phyloP scores from a whole-genome alignment of 805 yeast species.

The Geotrichum ghanense region DNA sequence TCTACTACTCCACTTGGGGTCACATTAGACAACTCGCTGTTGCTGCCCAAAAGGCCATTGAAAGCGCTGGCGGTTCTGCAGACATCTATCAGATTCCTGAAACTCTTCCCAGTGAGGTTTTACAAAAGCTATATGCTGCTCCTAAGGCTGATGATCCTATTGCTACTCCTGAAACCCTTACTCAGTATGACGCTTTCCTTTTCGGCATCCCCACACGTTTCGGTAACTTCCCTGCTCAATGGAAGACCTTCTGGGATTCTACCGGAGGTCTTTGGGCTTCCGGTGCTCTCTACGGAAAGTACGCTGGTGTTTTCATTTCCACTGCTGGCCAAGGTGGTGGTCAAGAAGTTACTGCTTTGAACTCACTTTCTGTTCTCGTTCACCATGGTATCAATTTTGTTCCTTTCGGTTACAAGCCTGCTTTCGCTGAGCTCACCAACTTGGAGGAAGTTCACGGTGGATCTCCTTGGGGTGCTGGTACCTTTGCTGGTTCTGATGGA shows the following conservation, averaged over 20 bases:
- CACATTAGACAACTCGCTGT: slow-evolving; percentile 63
- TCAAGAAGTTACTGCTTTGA: slow-evolving; percentile 60
- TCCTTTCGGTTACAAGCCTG: slow-evolving; percentile 66
- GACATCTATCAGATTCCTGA: slow-evolving; percentile 68
- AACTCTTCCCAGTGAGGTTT: slow-evolving; percentile 51
- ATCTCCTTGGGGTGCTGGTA: slow-evolving; percentile 81
- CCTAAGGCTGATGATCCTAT: slow-evolving; percentile 37
- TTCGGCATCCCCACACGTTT: slow-evolving; percentile 83
- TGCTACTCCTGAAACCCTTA: slow-evolving; percentile 51
- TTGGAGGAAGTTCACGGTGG: slow-evolving; percentile 65
- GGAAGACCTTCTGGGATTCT: slow-evolving; percentile 63
- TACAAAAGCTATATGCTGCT: slow-evolving; percentile 45
- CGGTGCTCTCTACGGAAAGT: slow-evolving; percentile 64
- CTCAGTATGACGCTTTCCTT: slow-evolving; percentile 63
- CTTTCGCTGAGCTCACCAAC: slow-evolving; percentile 41
- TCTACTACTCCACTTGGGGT: slow-evolving; percentile 67
- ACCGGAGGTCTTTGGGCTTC: slow-evolving; percentile 73
- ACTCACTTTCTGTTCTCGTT: slow-evolving; percentile 48
- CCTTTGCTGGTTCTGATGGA: slow-evolving; percentile 68
- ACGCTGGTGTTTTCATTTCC: slow-evolving; percentile 60
- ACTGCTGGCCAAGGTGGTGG: slow-evolving; percentile 78
- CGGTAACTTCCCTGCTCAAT: slow-evolving; percentile 73
- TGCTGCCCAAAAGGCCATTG: slow-evolving; percentile 52
- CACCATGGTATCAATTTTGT: slow-evolving; percentile 77
- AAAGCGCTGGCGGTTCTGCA: slow-evolving; percentile 52